Evolutionary conservation across 1,139 yeast species (phyloP).

Genomic region (Pichia norvegensis): DNA sequence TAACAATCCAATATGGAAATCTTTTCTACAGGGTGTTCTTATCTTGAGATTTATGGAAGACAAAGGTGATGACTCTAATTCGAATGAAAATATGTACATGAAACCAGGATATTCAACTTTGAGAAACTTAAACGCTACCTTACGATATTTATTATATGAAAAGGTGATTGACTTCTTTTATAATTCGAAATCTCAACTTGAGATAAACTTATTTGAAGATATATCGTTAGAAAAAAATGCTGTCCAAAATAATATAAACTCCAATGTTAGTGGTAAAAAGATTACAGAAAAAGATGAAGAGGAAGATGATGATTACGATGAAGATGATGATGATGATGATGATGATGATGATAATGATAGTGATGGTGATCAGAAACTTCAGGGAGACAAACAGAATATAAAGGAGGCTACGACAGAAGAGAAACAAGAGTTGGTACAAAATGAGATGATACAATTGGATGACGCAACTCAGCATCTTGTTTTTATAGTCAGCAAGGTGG

Average conservation of each 20-base stretch:
- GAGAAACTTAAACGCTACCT: constrained; percentile 50
- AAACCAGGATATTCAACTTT: constrained; percentile 45
- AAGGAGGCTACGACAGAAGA: not conserved
- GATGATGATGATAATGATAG: not conserved
- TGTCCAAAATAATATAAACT: constrained; percentile 4
- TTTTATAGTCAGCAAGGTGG: constrained; percentile 10
- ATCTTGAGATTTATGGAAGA: constrained; percentile 29
- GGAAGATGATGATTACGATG: constrained; percentile 1
- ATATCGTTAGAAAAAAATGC: not conserved
- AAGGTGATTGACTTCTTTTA: constrained; percentile 51
- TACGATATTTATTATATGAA: constrained; percentile 66
- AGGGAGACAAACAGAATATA: not conserved
- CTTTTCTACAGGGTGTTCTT: constrained; percentile 48
- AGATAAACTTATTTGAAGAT: constrained; percentile 10
- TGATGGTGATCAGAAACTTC: not conserved
- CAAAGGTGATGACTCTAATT: constrained; percentile 12
- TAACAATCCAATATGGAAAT: constrained; percentile 40
- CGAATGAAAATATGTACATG: constrained; percentile 27
- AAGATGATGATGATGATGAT: constrained; percentile 1
- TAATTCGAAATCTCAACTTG: constrained; percentile 1
- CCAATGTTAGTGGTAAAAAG: constrained; percentile 1
- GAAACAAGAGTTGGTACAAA: constrained; percentile 8
- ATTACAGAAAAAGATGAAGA: not conserved
- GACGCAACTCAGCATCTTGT: not conserved
- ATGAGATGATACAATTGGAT: constrained; percentile 5